Conservation (phyloP, 805 yeast genomes). For the Yarrowia sp. region DNA sequence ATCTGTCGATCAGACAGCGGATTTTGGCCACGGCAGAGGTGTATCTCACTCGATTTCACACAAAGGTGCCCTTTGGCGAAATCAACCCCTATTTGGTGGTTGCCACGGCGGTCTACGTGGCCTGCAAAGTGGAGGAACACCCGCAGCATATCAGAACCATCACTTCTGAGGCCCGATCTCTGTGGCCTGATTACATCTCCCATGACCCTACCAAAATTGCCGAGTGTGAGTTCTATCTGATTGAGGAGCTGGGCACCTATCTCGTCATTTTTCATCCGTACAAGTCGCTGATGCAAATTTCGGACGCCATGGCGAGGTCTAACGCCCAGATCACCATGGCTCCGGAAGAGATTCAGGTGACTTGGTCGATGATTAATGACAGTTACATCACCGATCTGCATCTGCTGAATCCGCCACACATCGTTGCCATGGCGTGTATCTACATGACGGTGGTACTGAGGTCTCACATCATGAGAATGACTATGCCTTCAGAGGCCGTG, state of each 20-base stretch:
- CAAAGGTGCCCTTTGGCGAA: conserved; percentile 76
- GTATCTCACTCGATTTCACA: conserved; percentile 77
- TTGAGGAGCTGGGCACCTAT: conserved; percentile 73
- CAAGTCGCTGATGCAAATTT: conserved; percentile 49
- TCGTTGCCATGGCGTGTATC: conserved; percentile 81
- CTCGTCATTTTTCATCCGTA: conserved; percentile 55
- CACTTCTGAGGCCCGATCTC: conserved; percentile 79
- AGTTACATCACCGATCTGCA: conserved; percentile 87
- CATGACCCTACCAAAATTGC: conserved; percentile 90
- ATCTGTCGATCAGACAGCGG: conserved; percentile 78
- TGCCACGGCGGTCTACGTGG: conserved; percentile 84
- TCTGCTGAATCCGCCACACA: conserved; percentile 85
- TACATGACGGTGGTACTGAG: conserved; percentile 73
- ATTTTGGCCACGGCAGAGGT: conserved; percentile 90
- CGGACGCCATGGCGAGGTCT: conserved; percentile 61
- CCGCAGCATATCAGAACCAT: conserved; percentile 91
- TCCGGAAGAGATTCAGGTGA: conserved; percentile 70
- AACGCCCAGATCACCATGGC: conserved; percentile 53
- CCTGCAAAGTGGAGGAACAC: conserved; percentile 93
- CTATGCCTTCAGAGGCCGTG: conserved; percentile 50
- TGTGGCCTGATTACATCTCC: conserved; percentile 96
- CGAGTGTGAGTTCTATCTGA: conserved; percentile 91
- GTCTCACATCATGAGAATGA: conserved; percentile 48
- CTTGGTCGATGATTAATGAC: conserved; percentile 92
- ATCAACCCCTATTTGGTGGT: conserved; percentile 80